Base-by-base conservation (phyloP, 345 rosid genomes). In the Pistacia vera region DNA sequence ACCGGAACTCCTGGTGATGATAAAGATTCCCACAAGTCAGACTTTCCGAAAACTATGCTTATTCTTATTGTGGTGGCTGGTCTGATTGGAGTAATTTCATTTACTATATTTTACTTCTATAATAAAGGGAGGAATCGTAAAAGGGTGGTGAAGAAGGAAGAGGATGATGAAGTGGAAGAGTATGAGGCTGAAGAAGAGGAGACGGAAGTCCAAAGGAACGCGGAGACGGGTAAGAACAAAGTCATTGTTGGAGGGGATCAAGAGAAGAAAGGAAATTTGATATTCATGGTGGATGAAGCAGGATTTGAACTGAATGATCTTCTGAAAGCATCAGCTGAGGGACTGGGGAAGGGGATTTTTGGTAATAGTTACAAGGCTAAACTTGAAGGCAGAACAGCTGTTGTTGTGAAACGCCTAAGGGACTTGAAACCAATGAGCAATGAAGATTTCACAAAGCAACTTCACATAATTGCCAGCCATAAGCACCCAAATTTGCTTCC, bases 401-500 rank as follows among this genome's bases (percentile, higher is more conserved):
- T 87, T 8, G 90, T 82, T 0, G 89, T 88, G 5, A 90, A 88
- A 73, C 79, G 85, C 10, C 56, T 87, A 8, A 77, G 55, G 78
- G 81, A 87, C 75, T 72, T 88, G 81, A 88, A 77, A 75, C 91
- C 91, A 20, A 72, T 88, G 65, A 85, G 74, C 48, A 8, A 14
- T 10, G 81, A 84, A 30, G 91, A 88, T 72, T 84, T 88, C 63
- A 75, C 71, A 17, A 82, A 73, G 81, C 84, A 82, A 18, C 2
- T 87, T 68, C 67, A 67, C 4, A 11, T 77, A 11, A 79, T 88
- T 18, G 81, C 78, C 2, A 41, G 70, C 16, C 83, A 61, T 46
- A 85, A 79, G 51, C 92, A 88, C 75, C 89, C 89, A 0, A 87
- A 87, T 85, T 63, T 88, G 83, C 80, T 84, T 9, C 90, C 94